Evolutionary conservation across 73 alveolate species (phyloP).

Genomic region (Blepharisma stoltei): DNA sequence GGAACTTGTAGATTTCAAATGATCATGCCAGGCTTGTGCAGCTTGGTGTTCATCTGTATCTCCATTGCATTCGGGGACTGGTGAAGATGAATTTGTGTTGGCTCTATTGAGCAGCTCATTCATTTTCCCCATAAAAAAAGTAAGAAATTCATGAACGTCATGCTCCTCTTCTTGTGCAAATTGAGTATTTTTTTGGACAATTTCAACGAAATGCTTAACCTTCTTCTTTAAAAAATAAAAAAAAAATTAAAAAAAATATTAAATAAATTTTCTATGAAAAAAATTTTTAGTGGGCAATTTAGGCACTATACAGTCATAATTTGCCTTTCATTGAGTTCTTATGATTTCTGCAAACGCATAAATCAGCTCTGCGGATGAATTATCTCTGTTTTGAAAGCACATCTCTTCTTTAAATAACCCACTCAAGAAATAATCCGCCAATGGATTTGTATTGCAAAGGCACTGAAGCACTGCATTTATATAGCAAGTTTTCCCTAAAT

Average conservation of each 20-base stretch:
- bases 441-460: slow-evolving; percentile 61
- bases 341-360: slow-evolving; percentile 70
- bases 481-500: slow-evolving; percentile 90
- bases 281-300: no score
- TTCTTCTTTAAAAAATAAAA: no score
- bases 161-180: slow-evolving; percentile 55
- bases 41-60: slow-evolving; percentile 69
- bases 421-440: slow-evolving; percentile 68
- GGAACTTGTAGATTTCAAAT: slow-evolving; percentile 59
- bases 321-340: slow-evolving; percentile 61
- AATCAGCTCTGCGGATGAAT: slow-evolving; percentile 76
- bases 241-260: no score
- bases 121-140: slow-evolving; percentile 46
- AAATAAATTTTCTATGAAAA: no score
- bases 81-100: slow-evolving; percentile 52
- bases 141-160: slow-evolving; percentile 55
- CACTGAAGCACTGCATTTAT: slow-evolving; percentile 87
- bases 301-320: slow-evolving; percentile 7
- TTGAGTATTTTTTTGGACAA: not conserved
- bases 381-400: slow-evolving; percentile 64
- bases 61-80: slow-evolving; percentile 45
- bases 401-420: slow-evolving; percentile 55
- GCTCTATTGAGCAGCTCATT: slow-evolving; percentile 67
- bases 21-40: slow-evolving; percentile 65
- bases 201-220: not conserved